These are phyloP conservation scores for Suhomyces panamericanus DNA, from an alignment of 1,139 yeast species.

Conservation along the genomic window DNA sequence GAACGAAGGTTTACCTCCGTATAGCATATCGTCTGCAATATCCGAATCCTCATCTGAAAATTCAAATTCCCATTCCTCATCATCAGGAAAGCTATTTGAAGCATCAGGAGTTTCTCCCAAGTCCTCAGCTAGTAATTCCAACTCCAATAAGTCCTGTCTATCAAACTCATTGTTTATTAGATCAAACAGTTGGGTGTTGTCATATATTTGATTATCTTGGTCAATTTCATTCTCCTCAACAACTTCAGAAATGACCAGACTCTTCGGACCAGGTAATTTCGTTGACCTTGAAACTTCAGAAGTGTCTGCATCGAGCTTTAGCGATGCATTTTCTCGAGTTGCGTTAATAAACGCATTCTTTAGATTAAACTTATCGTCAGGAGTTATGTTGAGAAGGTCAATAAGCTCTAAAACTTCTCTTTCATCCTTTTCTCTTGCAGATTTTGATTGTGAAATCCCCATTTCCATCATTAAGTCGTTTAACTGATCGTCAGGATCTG, in stretches of 20 bases:
- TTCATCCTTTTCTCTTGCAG: not conserved
- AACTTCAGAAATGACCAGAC: not conserved
- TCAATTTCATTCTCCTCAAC: not conserved
- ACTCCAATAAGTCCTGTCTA: conserved; percentile 32
- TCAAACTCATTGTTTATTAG: not conserved
- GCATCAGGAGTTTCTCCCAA: conserved; percentile 38
- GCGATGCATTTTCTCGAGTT: not conserved
- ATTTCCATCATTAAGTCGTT: not conserved
- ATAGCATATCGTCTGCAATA: conserved; percentile 26
- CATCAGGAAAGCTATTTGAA: conserved; percentile 36
- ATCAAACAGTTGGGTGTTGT: too few species aligned
- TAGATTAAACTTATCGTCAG: not conserved
- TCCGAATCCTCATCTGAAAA: conserved; percentile 20
- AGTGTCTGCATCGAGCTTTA: too few species aligned
- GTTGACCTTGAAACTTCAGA: too few species aligned
- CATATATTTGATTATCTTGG: too few species aligned
- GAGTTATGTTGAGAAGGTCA: not conserved
- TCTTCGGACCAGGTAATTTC: not conserved
- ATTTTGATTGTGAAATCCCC: not conserved
- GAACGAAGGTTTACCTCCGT: conserved; percentile 20
- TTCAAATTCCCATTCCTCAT: conserved; percentile 39
- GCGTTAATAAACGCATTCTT: not conserved
- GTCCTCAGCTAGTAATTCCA: conserved; percentile 54
- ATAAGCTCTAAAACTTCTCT: not conserved
- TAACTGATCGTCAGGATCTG: not conserved